phyloP scores from a whole-genome alignment of 305 asterid genomes.

The Solanum hybrid region DNA sequence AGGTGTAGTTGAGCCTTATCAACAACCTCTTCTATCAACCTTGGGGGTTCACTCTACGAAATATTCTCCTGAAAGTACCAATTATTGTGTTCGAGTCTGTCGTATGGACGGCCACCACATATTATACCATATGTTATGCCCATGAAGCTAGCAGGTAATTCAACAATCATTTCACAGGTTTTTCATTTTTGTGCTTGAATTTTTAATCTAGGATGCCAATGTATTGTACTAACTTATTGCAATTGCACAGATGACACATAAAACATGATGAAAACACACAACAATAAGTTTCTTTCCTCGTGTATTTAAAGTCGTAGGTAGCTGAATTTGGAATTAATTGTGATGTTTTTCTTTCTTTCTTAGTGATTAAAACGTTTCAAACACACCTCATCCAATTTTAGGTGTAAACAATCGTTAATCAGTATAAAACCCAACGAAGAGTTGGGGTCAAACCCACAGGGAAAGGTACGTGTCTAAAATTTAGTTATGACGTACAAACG shows the following conservation, averaged over 20 bases:
- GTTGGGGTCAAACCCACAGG: too few relatives aligned
- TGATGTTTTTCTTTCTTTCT: background rate
- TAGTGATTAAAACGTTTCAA: too few relatives aligned
- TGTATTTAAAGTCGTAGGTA: background rate
- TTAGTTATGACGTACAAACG: too few relatives aligned
- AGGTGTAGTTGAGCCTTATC: too few relatives aligned
- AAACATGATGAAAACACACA: background rate
- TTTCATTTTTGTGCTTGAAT: background rate
- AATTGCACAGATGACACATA: background rate
- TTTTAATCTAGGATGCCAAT: background rate
- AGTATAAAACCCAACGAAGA: too few relatives aligned
- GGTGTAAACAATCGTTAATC: too few relatives aligned
- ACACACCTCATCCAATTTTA: too few relatives aligned
- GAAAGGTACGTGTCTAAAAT: too few relatives aligned
- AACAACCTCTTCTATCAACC: slow-evolving; percentile 24
- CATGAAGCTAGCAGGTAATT: slow-evolving; percentile 28
- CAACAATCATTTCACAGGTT: background rate
- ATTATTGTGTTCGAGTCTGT: slow-evolving; percentile 16
- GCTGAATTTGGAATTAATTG: background rate
- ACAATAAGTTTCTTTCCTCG: background rate
- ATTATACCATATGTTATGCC: slow-evolving; percentile 26
- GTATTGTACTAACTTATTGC: background rate
- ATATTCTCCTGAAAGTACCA: slow-evolving; percentile 16
- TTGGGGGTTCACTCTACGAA: slow-evolving; percentile 30
- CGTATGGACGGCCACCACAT: slow-evolving; percentile 21